Conservation (phyloP, 331 rosid genomes). For the Pyrus hybrid region DNA sequence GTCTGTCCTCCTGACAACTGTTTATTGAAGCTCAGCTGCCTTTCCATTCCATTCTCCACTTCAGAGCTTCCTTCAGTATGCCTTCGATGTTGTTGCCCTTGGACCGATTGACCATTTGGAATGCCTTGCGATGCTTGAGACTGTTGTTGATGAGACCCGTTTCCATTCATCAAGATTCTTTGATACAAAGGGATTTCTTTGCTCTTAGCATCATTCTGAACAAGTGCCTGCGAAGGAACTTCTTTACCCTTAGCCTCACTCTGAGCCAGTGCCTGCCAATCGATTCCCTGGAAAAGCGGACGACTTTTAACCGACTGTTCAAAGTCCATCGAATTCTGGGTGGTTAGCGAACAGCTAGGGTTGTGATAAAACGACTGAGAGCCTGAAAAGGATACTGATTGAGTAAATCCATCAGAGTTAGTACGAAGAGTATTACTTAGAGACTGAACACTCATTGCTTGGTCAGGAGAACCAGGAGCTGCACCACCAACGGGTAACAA, state of each 20-base stretch:
- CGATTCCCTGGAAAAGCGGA: conserved; percentile 84
- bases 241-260: conserved; percentile 69
- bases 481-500: conserved; percentile 92
- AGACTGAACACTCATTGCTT: conserved; percentile 80
- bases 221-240: conserved; percentile 60
- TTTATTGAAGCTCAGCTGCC: conserved; percentile 81
- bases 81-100: conserved; percentile 63
- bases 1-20: conserved; percentile 75
- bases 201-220: conserved; percentile 66
- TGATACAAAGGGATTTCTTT: conserved; percentile 64
- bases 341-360: conserved; percentile 77
- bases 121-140: conserved; percentile 53
- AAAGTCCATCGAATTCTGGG: conserved; percentile 70
- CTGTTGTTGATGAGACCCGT: conserved; percentile 59
- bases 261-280: conserved; percentile 83
- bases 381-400: conserved; percentile 90
- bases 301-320: conserved; percentile 95
- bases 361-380: conserved; percentile 89
- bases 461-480: conserved; percentile 83
- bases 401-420: conserved; percentile 86
- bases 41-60: conserved; percentile 57
- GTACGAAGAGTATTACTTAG: conserved; percentile 52
- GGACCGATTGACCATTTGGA: conserved; percentile 55
- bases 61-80: conserved; percentile 68
- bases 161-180: conserved; percentile 46